Evolutionary conservation across 371 early-diverging fungal genomes (phyloP).

Genomic region (Mucor irregularis): DNA sequence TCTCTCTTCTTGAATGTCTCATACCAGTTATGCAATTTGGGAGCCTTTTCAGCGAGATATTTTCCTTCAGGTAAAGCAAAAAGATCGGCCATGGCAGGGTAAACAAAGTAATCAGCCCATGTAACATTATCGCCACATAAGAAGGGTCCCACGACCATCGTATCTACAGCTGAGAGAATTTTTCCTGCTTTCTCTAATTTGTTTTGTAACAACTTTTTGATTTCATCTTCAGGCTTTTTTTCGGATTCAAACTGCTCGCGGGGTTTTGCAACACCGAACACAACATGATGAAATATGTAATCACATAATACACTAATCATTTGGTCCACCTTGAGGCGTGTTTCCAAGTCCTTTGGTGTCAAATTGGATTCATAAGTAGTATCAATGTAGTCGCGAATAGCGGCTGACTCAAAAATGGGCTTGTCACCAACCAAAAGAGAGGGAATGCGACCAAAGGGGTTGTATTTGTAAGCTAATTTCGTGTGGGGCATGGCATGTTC

Average conservation of each 20-base stretch:
- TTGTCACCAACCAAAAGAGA: conserved; percentile 21
- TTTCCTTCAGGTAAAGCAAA: conserved; percentile 26
- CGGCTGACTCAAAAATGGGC: conserved; percentile 27
- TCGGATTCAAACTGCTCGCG: conserved; percentile 22
- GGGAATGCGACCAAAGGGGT: conserved; percentile 43
- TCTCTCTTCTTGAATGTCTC: conserved; percentile 17
- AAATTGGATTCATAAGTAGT: neutral
- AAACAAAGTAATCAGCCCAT: conserved; percentile 45
- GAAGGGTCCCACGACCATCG: conserved; percentile 11
- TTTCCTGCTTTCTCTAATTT: conserved; percentile 10
- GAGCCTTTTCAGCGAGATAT: conserved; percentile 20
- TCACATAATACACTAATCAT: conserved; percentile 33
- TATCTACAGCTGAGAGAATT: conserved; percentile 11
- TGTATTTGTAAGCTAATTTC: conserved; percentile 30
- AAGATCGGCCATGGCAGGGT: conserved; percentile 35
- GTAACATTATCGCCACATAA: conserved; percentile 31
- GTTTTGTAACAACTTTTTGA: conserved; percentile 5
- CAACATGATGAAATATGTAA: conserved; percentile 33
- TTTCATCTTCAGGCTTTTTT: conserved; percentile 22
- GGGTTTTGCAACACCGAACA: conserved; percentile 27
- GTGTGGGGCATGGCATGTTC: conserved; percentile 22
- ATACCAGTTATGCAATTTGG: conserved; percentile 29
- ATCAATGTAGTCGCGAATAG: conserved; percentile 37
- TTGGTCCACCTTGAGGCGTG: conserved; percentile 19
- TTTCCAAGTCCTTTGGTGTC: conserved; percentile 24